Percentiles rank a stretch among this genome's conserved stretches.
These are phyloP conservation scores for Globisporangium viniferum DNA, from an alignment of 352 stramenopile genomes.

Conservation along the genomic window DNA sequence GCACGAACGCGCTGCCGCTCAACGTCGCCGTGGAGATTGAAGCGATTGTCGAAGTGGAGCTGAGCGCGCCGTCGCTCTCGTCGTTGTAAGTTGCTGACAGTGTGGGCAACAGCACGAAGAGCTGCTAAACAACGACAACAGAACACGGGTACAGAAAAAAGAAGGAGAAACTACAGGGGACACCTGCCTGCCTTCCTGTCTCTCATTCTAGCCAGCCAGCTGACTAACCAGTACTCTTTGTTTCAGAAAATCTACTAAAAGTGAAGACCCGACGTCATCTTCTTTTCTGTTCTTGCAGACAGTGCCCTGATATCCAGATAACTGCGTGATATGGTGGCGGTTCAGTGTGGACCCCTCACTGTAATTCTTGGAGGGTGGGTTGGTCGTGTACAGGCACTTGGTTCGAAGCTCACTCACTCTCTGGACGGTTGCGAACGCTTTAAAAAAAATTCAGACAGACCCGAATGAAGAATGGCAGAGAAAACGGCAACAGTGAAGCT, in stretches of 20 bases:
- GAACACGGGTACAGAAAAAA: not conserved
- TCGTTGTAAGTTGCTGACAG: conserved; percentile 11
- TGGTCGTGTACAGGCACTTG: too few species aligned
- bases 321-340: too few species aligned
- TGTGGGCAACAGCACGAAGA: not conserved
- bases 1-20: conserved; percentile 91
- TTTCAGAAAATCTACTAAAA: too few species aligned
- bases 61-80: conserved; percentile 22
- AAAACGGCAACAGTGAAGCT: too few species aligned
- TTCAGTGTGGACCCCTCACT: too few species aligned
- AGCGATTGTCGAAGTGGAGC: conserved; percentile 90
- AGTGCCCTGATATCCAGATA: not conserved
- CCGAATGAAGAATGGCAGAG: too few species aligned
- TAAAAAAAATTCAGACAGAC: too few species aligned
- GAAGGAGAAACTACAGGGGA: not conserved
- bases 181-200: not conserved
- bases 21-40: conserved; percentile 95
- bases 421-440: too few species aligned
- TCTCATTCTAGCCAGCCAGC: not conserved
- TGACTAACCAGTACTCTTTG: not conserved
- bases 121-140: not conserved
- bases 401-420: too few species aligned
- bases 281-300: not conserved
- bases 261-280: not conserved
- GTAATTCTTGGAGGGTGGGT: too few species aligned